Evolutionary conservation across 148 eudicot genomes (phyloP).

Genomic region (Silene conica): DNA sequence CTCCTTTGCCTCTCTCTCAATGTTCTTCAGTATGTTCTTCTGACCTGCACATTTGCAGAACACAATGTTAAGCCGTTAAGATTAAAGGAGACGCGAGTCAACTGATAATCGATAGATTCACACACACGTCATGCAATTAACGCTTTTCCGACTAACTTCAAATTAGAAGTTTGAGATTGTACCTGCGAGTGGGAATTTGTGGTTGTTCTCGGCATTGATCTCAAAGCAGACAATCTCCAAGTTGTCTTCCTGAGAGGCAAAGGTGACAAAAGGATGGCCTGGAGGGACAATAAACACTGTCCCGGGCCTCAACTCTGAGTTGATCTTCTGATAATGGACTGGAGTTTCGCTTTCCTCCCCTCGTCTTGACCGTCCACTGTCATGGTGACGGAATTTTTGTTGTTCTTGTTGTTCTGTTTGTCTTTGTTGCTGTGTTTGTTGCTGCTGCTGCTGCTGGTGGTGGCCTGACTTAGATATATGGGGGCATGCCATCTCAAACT

Average conservation of each 20-base stretch:
- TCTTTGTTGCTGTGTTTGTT: not conserved
- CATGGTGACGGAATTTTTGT: not conserved
- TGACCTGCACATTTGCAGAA: slow-evolving; percentile 29
- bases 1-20: slow-evolving; percentile 68
- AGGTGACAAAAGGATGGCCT: slow-evolving; percentile 61
- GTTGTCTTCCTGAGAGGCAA: slow-evolving; percentile 55
- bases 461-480: slow-evolving; percentile 36
- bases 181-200: slow-evolving; percentile 53
- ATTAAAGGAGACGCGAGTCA: no score
- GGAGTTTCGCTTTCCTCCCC: slow-evolving; percentile 20
- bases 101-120: no score
- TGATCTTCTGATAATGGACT: slow-evolving; percentile 47
- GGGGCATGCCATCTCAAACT: slow-evolving; percentile 82
- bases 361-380: slow-evolving; percentile 14
- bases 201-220: slow-evolving; percentile 51
- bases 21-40: slow-evolving; percentile 46
- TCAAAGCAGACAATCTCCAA: slow-evolving; percentile 53
- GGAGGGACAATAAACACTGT: slow-evolving; percentile 61
- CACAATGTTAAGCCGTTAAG: not conserved
- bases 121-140: no score
- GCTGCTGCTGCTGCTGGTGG: not conserved
- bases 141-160: no score
- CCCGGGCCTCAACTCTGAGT: slow-evolving; percentile 38
- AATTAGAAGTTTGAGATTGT: no score
- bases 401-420: not conserved